Base-by-base conservation (phyloP, 495 filamentous ascomycete genomes). In the Hypoxylon subgilvum region DNA sequence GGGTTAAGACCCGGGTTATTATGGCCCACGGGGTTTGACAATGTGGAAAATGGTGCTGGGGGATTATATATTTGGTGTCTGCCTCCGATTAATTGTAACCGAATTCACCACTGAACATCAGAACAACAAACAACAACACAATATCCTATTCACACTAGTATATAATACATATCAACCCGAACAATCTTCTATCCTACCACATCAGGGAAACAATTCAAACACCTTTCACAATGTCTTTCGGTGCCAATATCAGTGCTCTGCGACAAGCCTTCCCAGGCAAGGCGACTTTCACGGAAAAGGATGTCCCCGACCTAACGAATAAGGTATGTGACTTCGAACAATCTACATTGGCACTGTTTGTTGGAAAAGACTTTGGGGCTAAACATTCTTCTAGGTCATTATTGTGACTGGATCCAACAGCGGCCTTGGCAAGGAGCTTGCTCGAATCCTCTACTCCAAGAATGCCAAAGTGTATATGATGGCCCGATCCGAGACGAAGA, bases 401-500 rank as follows among this genome's bases (percentile, higher is more conserved):
- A 71, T 84, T 27, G 74, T 84, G 12, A 82, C 82, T 2, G 81
- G 81, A 25, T 69, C 73, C 25, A 79, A 77, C 23, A 57, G 73
- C 4, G 78, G 79, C 10, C 48, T 80, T 38, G 80, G 82, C 36
- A 69, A 72, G 46, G 75, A 81, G 55, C 65, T 79, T 2, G 70
- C 72, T 22, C 62, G 50, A 36, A 74, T 79, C 14, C 76, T 81
- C 28, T 80, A 77, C 49, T 46, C 62, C 6, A 69, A 70, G 38
- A 75, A 76, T 44, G 80, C 73, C 28, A 83, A 72, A 31, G 74
- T 84, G 16, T 84, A 83, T 65, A 70, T 84, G 34, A 70, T 77
- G 12, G 72, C 74, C n/a, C 78, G 82, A 27, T 74, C 72, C 4
- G 66, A 70, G 44, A 57, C 57, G 16, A 74, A 63, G 40, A 57